Evolutionary conservation across 352 stramenopile species (phyloP).

Genomic region (Phytophthora palmivora): DNA sequence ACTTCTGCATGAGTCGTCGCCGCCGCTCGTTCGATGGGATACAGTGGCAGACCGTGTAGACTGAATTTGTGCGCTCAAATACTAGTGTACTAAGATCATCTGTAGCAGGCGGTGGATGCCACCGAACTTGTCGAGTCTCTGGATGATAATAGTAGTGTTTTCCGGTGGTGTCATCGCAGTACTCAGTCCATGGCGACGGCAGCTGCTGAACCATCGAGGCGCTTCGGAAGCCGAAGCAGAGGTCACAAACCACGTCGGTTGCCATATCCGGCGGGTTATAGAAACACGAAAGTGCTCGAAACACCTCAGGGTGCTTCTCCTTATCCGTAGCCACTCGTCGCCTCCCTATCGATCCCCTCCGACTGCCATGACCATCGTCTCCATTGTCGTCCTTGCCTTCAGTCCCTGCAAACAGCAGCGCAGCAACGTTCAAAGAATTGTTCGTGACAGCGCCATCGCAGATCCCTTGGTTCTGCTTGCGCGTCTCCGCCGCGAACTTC

Average conservation of each 20-base stretch:
- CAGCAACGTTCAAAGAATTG: constrained; percentile 33
- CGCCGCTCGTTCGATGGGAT: constrained; percentile 62
- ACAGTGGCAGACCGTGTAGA: constrained; percentile 63
- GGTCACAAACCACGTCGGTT: constrained; percentile 61
- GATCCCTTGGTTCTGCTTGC: constrained; percentile 58
- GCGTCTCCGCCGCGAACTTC: constrained; percentile 58
- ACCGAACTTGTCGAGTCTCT: constrained; percentile 47
- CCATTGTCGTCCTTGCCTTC: constrained; percentile 3
- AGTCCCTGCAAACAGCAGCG: constrained; percentile 39
- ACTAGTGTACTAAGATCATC: constrained; percentile 50
- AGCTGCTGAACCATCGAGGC: constrained; percentile 39
- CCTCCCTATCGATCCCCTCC: constrained; percentile 5
- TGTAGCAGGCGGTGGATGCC: constrained; percentile 45
- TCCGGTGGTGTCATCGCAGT: constrained; percentile 45
- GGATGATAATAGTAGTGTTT: constrained; percentile 69
- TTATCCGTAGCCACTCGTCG: constrained; percentile 19
- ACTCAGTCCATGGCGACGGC: constrained; percentile 57
- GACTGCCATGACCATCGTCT: constrained; percentile 1
- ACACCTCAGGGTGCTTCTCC: constrained; percentile 35
- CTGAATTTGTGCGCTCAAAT: constrained; percentile 66
- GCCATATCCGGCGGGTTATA: constrained; percentile 52
- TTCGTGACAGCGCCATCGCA: constrained; percentile 45
- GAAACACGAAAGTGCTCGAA: constrained; percentile 50
- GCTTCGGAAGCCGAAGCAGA: constrained; percentile 54
- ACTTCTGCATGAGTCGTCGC: constrained; percentile 60